phyloP scores from a whole-genome alignment of 805 yeast species.

The Blastobotrys americana region DNA sequence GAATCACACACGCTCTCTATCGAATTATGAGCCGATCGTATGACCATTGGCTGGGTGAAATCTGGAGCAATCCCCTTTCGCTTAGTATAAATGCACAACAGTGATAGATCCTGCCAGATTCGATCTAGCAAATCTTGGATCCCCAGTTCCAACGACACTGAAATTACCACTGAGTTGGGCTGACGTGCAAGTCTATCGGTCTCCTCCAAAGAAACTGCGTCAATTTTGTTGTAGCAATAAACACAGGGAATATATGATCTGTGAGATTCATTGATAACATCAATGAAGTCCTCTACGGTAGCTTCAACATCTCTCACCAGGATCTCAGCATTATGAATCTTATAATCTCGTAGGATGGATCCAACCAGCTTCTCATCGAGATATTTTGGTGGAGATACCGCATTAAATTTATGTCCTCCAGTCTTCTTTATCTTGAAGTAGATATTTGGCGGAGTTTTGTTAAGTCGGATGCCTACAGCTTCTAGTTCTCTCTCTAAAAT shows the following conservation, averaged over 20 bases:
- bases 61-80: slow-evolving; percentile 72
- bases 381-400: slow-evolving; percentile 72
- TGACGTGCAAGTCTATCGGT: slow-evolving; percentile 86
- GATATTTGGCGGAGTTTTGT: slow-evolving; percentile 74
- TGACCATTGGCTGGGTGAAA: slow-evolving; percentile 85
- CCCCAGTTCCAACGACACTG: slow-evolving; percentile 84
- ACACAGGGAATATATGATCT: slow-evolving; percentile 85
- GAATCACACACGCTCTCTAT: slow-evolving; percentile 86
- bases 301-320: slow-evolving; percentile 80
- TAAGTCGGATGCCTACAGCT: slow-evolving; percentile 86
- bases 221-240: slow-evolving; percentile 91
- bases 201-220: slow-evolving; percentile 91
- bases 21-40: slow-evolving; percentile 62
- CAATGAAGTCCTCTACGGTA: slow-evolving; percentile 90
- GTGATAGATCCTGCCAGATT: slow-evolving; percentile 81
- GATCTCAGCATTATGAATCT: slow-evolving; percentile 90
- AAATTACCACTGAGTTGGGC: slow-evolving; percentile 90
- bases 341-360: slow-evolving; percentile 74
- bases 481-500: slow-evolving; percentile 86
- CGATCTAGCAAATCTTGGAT: slow-evolving; percentile 83
- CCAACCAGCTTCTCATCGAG: slow-evolving; percentile 74
- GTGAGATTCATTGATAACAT: slow-evolving; percentile 79
- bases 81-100: slow-evolving; percentile 80
- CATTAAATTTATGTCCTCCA: slow-evolving; percentile 85
- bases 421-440: slow-evolving; percentile 71